Conservation (phyloP, 805 yeast species). For the Torulaspora franciscae region DNA sequence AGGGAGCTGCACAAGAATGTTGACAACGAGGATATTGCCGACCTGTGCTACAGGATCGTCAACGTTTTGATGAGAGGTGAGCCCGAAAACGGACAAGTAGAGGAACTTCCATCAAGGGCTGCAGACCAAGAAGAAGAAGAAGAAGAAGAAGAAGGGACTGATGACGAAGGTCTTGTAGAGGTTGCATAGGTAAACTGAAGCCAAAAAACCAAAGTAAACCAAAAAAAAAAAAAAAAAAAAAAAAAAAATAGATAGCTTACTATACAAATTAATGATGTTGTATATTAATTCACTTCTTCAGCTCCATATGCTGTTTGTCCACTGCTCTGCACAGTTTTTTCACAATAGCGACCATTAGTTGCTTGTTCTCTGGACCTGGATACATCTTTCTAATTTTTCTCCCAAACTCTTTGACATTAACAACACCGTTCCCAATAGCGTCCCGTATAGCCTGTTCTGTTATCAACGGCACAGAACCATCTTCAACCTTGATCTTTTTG, state of each 20-base stretch:
- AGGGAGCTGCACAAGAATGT: constrained; percentile 74
- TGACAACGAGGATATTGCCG: constrained; percentile 48
- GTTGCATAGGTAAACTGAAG: constrained; percentile 26
- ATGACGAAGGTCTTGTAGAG: constrained; percentile 34
- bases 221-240: too few relatives aligned
- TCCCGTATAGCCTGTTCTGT: constrained; percentile 69
- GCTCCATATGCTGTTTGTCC: constrained; percentile 31
- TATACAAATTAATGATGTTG: constrained; percentile 1
- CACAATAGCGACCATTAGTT: constrained; percentile 30
- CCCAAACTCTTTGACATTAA: constrained; percentile 55
- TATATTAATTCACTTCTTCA: constrained; percentile 18
- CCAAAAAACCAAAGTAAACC: background rate
- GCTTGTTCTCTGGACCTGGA: constrained; percentile 32
- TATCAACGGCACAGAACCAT: constrained; percentile 37
- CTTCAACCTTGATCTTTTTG: constrained; percentile 42
- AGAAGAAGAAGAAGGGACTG: too few relatives aligned
- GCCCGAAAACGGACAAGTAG: constrained; percentile 42
- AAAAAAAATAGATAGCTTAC: background rate
- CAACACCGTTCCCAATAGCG: constrained; percentile 43
- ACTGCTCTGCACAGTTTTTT: constrained; percentile 32
- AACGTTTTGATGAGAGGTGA: constrained; percentile 94
- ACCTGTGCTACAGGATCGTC: constrained; percentile 76
- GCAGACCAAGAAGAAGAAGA: constrained; percentile 45
- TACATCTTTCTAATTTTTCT: constrained; percentile 52
- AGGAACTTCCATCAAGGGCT: constrained; percentile 44